Base-by-base conservation (phyloP, 768 basidiomycete species). In the Lactarius hatsudake region DNA sequence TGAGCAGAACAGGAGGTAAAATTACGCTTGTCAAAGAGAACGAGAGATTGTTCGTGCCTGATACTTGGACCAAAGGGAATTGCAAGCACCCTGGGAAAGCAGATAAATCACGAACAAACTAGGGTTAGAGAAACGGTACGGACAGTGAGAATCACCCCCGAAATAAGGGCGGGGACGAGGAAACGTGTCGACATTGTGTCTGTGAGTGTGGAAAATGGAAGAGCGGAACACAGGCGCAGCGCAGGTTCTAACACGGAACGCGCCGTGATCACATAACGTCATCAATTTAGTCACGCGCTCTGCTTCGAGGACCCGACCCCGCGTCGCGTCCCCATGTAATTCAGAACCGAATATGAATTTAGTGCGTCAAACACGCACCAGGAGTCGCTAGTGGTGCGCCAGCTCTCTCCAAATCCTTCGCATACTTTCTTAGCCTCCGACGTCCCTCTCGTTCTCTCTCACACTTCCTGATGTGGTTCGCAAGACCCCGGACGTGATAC, bases 141-240 rank as follows among this genome's bases (percentile, higher is more conserved):
- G 66, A 90, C 93, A 20, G 92, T 96, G 66, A 95, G 77, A 74
- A 98, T 91, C 96, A 97, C 97, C 58, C 96, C 95, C 63, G 81
- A 87, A 20, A 98, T 87, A 75, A 98, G 90, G 73, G 90, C 73
- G 38, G 91, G 91, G 62, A 93, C 80, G 75, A 83, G 91, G 69
- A 87, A 74, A 28, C 86, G 83, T 71, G 85, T 79, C 26, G 90
- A 83, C 91, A 93, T 93, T 59, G 61, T 62, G 38, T 23, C 23
- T 57, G 32, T 34, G 28, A 3, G 32, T 42, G 32, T 18, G 10
- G 34, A n/a, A 2, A 17, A 55, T 23, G 40, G 62, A 55, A 63
- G 53, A 9, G 12, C 20, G 34, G 28, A 26, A 26, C 15, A 23
- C 17, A n/a, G 38, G 32, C 32, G 8, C 18, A 17, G 32, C 32